phyloP scores from a whole-genome alignment of 495 filamentous ascomycete species.

The Hypoxylon perforatum region DNA sequence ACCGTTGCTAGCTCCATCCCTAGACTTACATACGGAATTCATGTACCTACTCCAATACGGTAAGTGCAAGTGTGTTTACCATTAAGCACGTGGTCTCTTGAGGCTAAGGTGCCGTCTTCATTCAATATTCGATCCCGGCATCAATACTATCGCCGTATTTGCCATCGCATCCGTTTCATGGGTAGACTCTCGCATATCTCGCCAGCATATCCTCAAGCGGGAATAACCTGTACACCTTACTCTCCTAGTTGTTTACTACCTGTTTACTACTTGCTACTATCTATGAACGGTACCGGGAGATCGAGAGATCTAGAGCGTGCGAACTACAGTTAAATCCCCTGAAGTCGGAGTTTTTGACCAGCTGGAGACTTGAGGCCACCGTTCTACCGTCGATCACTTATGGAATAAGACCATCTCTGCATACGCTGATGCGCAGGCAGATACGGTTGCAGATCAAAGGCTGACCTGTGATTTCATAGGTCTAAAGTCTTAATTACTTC shows the following conservation, averaged over 20 bases:
- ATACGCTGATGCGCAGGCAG: constrained; percentile 15
- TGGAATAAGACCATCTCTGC: constrained; percentile 34
- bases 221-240: neutral
- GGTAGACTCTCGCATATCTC: no score
- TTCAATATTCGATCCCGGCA: no score
- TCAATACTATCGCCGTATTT: no score
- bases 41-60: no score
- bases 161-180: no score
- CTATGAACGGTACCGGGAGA: constrained; percentile 26
- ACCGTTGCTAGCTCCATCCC: no score
- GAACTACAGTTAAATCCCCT: constrained; percentile 10
- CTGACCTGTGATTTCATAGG: constrained; percentile 16
- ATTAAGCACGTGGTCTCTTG: no score
- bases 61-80: no score
- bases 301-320: constrained; percentile 25
- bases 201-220: no score
- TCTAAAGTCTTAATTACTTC: constrained; percentile 15
- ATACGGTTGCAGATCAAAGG: constrained; percentile 6
- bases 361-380: constrained; percentile 37
- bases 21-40: no score
- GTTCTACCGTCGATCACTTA: constrained; percentile 30
- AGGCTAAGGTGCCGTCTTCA: no score
- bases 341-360: constrained; percentile 34
- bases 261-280: no score
- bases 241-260: neutral